Percentiles rank a stretch among this genome's conserved stretches.
Conservation (phyloP, 257 asterid species). For the Solanum pimpinellifolium region DNA sequence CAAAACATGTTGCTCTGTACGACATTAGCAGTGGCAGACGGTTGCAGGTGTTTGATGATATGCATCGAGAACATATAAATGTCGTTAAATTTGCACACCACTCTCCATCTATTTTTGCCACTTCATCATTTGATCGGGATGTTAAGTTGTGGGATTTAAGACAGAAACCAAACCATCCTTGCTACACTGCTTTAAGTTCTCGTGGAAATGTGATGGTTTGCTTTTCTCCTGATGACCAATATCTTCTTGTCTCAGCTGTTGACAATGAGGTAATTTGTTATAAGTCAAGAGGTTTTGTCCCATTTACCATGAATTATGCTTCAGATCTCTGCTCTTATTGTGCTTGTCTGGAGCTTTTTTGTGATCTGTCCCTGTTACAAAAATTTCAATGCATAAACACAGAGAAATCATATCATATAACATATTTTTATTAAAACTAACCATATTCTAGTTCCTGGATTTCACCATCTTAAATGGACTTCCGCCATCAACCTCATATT, state of each 20-base stretch:
- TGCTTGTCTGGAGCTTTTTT: not conserved
- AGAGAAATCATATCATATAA: not conserved
- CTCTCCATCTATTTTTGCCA: slow-evolving; percentile 79
- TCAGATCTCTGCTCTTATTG: not conserved
- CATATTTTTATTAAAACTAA: not conserved
- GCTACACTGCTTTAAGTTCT: slow-evolving; percentile 75
- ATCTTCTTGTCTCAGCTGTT: slow-evolving; percentile 92
- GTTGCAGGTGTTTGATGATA: slow-evolving; percentile 63
- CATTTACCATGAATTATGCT: not conserved
- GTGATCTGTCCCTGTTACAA: not conserved
- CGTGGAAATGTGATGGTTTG: slow-evolving; percentile 95
- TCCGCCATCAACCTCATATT: not conserved
- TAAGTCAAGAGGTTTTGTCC: not conserved
- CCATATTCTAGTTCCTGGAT: not conserved
- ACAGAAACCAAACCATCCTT: slow-evolving; percentile 63
- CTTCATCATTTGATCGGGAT: slow-evolving; percentile 83
- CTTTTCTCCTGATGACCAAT: slow-evolving; percentile 89
- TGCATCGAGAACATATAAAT: slow-evolving; percentile 81
- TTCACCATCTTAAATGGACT: not conserved
- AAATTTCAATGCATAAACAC: not conserved
- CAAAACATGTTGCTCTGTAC: slow-evolving; percentile 71
- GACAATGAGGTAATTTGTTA: slow-evolving; percentile 70
- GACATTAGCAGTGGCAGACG: slow-evolving; percentile 66
- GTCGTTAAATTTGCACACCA: slow-evolving; percentile 93
- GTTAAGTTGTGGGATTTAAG: slow-evolving; percentile 94